These are phyloP conservation scores for Ambrosiella xylebori DNA, from an alignment of 2,329 filamentous ascomycete species.

Conservation along the genomic window DNA sequence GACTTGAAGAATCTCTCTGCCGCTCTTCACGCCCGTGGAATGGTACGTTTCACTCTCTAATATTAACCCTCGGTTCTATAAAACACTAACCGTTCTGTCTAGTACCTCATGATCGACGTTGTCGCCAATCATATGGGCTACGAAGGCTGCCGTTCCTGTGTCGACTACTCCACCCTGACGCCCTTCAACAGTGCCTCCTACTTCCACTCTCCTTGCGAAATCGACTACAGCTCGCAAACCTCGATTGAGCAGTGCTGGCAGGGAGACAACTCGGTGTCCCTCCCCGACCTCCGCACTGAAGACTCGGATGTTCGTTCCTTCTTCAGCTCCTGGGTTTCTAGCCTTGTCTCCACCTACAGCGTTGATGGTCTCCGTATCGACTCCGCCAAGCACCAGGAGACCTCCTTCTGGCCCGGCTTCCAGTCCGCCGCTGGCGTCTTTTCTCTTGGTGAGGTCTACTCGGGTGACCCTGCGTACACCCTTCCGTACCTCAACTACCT, in stretches of 20 bases:
- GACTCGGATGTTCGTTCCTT: conserved; percentile 48
- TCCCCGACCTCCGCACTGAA: conserved; percentile 64
- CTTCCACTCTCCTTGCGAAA: conserved; percentile 38
- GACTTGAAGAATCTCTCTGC: conserved; percentile 30
- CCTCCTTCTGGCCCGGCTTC: conserved; percentile 29
- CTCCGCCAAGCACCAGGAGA: conserved; percentile 50
- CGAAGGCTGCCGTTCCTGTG: conserved; percentile 23
- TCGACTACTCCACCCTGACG: conserved; percentile 36
- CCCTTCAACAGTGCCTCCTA: conserved; percentile 37
- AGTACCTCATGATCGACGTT: conserved; percentile 39
- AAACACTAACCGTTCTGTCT: not conserved
- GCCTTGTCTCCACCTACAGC: conserved; percentile 56
- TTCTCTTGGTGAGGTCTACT: conserved; percentile 47
- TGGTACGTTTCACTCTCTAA: conserved; percentile 21
- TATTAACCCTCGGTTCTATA: not conserved
- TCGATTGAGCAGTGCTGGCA: conserved; percentile 30
- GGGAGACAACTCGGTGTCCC: conserved; percentile 26
- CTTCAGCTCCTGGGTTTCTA: conserved; percentile 42
- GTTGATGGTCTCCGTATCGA: conserved; percentile 53
- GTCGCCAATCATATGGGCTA: conserved; percentile 37
- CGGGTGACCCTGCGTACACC: conserved; percentile 34
- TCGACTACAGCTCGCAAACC: conserved; percentile 30
- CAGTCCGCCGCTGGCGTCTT: conserved; percentile 41
- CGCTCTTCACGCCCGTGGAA: conserved; percentile 32
- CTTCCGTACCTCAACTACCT: conserved; percentile 35